Conservation (phyloP, 2,329 filamentous ascomycete species). For the Camptophora hylomeconis region DNA sequence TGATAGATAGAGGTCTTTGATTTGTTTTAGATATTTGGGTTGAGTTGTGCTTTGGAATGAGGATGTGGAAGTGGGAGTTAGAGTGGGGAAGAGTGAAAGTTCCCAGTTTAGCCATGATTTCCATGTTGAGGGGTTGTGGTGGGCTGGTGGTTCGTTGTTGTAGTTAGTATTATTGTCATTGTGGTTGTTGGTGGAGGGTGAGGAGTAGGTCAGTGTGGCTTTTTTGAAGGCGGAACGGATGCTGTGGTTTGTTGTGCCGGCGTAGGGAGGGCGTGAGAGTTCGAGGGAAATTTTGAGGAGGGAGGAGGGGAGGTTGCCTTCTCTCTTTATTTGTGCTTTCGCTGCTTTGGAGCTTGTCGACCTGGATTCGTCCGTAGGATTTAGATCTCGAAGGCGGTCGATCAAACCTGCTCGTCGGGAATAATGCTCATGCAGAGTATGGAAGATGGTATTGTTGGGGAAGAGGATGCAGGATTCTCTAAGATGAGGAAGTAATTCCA, state of each 20-base stretch:
- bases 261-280: slow-evolving; percentile 29
- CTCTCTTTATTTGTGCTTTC: slow-evolving; percentile 18
- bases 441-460: slow-evolving; percentile 63
- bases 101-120: slow-evolving; percentile 40
- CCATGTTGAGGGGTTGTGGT: slow-evolving; percentile 35
- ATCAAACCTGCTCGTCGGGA: slow-evolving; percentile 59
- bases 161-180: too few relatives aligned
- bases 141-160: slow-evolving; percentile 14
- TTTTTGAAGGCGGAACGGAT: slow-evolving; percentile 43
- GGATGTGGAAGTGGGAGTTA: not conserved
- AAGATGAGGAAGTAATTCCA: slow-evolving; percentile 50
- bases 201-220: too few relatives aligned
- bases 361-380: slow-evolving; percentile 10
- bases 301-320: too few relatives aligned
- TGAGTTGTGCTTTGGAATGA: not conserved
- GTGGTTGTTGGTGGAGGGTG: too few relatives aligned
- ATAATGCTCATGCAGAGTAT: slow-evolving; percentile 60
- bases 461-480: slow-evolving; percentile 49
- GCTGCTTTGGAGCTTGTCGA: slow-evolving; percentile 15
- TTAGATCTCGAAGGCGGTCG: slow-evolving; percentile 55
- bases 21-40: slow-evolving; percentile 24
- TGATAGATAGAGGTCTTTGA: slow-evolving; percentile 42
- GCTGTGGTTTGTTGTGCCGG: slow-evolving; percentile 37
- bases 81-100: slow-evolving; percentile 17
- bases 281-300: slow-evolving; percentile 45